Evolutionary conservation across 1,139 yeast genomes (phyloP).

Genomic region (Candida tetrigidarum): DNA sequence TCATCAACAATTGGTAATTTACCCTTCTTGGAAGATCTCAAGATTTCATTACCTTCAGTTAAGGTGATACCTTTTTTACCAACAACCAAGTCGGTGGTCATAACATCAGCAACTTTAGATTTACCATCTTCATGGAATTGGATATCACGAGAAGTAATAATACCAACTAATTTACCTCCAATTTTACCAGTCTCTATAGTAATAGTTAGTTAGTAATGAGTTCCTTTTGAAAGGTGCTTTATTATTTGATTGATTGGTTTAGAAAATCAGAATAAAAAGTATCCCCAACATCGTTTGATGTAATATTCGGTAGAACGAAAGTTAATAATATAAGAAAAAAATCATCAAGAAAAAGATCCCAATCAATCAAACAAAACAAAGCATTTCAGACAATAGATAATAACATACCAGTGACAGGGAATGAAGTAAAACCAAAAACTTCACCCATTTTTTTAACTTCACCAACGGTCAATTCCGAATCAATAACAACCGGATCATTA

Average conservation of each 20-base stretch:
- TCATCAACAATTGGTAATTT: constrained; percentile 91
- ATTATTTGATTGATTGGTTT: no score
- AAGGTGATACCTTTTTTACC: constrained; percentile 83
- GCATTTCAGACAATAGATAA: constrained; percentile 12
- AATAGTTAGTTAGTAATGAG: no score
- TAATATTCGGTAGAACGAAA: constrained; percentile 98
- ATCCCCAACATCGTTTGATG: constrained; percentile 99
- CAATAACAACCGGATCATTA: constrained; percentile 87
- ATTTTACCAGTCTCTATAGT: constrained; percentile 75
- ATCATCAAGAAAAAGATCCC: constrained; percentile 51
- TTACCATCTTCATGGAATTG: constrained; percentile 85
- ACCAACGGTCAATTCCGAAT: constrained; percentile 77
- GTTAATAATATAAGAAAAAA: constrained; percentile 71
- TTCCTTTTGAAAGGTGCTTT: no score
- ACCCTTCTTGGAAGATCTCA: constrained; percentile 95
- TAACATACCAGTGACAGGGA: constrained; percentile 99
- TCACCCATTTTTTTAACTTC: constrained; percentile 76
- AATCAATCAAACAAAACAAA: constrained; percentile 14
- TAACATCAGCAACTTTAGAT: constrained; percentile 70
- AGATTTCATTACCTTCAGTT: constrained; percentile 84
- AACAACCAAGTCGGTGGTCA: constrained; percentile 89
- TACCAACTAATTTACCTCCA: constrained; percentile 92
- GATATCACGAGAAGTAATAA: constrained; percentile 94
- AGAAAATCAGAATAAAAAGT: constrained; percentile 20
- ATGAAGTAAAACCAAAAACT: constrained; percentile 89